phyloP scores from a whole-genome alignment of 768 basidiomycete species.

The Pilatotrama ljubarskyi region DNA sequence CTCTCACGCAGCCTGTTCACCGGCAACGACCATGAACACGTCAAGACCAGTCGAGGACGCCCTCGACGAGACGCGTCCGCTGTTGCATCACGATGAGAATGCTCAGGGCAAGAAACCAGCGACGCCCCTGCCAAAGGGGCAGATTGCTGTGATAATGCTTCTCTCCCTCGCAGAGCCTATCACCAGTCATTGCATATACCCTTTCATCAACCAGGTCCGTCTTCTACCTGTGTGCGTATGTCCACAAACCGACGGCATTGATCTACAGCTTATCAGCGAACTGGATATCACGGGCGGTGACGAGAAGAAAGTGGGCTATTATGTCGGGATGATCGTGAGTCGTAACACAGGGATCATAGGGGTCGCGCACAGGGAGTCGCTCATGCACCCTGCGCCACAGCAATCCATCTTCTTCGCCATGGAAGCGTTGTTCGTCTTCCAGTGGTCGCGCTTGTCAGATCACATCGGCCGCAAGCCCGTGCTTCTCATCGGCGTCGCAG shows the following conservation, averaged over 20 bases:
- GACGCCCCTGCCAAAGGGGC: slow-evolving; percentile 46
- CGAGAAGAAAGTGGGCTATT: slow-evolving; percentile 46
- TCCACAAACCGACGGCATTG: not conserved
- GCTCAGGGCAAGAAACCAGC: not conserved
- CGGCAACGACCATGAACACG: not conserved
- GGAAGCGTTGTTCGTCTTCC: slow-evolving; percentile 45
- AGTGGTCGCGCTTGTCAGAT: slow-evolving; percentile 51
- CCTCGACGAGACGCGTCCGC: not conserved
- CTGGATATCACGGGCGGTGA: slow-evolving; percentile 45
- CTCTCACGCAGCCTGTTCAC: too few species aligned
- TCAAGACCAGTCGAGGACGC: not conserved
- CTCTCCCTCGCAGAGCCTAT: slow-evolving; percentile 48
- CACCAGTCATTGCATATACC: slow-evolving; percentile 46
- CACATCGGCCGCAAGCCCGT: slow-evolving; percentile 52
- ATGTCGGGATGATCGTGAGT: slow-evolving; percentile 50
- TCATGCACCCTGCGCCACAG: slow-evolving; percentile 26
- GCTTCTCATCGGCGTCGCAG: slow-evolving; percentile 39
- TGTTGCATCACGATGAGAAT: not conserved
- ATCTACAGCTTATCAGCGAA: slow-evolving; percentile 42
- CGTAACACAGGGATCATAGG: not conserved
- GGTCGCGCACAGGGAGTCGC: not conserved
- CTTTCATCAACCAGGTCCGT: slow-evolving; percentile 50
- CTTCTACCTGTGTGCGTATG: not conserved
- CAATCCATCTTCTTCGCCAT: slow-evolving; percentile 49
- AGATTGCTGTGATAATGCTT: slow-evolving; percentile 46